A percentile compares a stretch with the other conserved stretches of the same genome.
phyloP scores from a whole-genome alignment of 2,329 filamentous ascomycete genomes.

The Myriosclerotinia scirpicola region DNA sequence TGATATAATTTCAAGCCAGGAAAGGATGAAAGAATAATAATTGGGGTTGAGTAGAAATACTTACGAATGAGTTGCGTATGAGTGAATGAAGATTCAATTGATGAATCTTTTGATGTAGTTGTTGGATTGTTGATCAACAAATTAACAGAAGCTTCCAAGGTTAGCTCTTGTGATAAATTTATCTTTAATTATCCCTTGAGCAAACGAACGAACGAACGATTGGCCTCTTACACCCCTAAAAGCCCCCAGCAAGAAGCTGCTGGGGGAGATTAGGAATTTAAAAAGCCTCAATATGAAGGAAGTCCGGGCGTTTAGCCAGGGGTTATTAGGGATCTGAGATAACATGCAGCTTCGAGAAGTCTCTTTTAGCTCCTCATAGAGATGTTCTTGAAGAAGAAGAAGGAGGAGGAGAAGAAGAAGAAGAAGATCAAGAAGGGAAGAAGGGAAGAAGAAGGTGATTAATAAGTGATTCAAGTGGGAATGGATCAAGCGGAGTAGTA shows the following conservation, averaged over 20 bases:
- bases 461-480: not conserved
- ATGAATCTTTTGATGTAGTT: not conserved
- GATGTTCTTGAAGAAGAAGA: not conserved
- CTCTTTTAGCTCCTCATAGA: not conserved
- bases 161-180: not conserved
- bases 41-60: not conserved
- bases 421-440: not conserved
- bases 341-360: constrained; percentile 23
- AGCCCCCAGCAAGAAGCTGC: not conserved
- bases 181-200: not conserved
- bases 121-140: too few relatives aligned
- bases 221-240: constrained; percentile 14
- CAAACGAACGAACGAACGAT: constrained; percentile 15
- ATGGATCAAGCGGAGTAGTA: not conserved
- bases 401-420: not conserved
- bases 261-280: constrained; percentile 11
- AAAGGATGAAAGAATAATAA: not conserved
- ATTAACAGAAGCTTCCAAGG: not conserved
- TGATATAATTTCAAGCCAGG: not conserved
- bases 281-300: constrained; percentile 6
- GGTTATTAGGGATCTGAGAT: constrained; percentile 18
- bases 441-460: not conserved
- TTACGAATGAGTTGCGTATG: constrained; percentile 9
- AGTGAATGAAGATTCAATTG: not conserved
- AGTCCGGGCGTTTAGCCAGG: constrained; percentile 23